Base-by-base conservation (phyloP, 495 filamentous ascomycete genomes). In the Penicillium pulvis region DNA sequence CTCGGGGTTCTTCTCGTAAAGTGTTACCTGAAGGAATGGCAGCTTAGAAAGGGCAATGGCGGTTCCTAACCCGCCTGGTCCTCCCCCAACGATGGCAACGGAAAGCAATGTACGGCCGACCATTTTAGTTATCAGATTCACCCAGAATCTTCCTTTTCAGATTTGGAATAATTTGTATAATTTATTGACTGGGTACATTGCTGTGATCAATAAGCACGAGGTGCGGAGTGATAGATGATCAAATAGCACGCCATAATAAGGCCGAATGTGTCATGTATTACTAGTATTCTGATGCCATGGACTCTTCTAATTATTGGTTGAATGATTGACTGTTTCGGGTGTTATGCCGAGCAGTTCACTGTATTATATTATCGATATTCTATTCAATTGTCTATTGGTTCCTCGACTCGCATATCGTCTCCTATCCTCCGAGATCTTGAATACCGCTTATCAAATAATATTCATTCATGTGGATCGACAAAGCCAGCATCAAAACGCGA, bases 1-100 rank as follows among this genome's bases (percentile, higher is more conserved):
- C 54, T 77, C 71, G 6, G 55, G 63, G 9, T 76, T 76, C 44
- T 81, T 75, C 53, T 84, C 81, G 48, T 81, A 84, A 10, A 83
- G 64, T 6, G 60, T 74, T 3, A 79, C 67, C 10, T 74, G 58
- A 11, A 81, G 67, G 30, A 79, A 74, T 0, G 79, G 75, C 1
- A 81, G 53, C 41, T 74, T 61, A 1, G 75, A 76, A 20, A 84
- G 70, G 12, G 76, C 77, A 51, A 83, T 83, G 7, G 79, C 80
- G 1, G 79, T 71, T 26, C 71, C 71, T 0, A 84, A 67, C 0
- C 81, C 81, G 8, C 75, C 80, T 1, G 79, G 79, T 0, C 79
- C 79, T 10, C 74, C 75, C 23, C 78, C 77, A 48, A 82, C 71
- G 48, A 81, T 71, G 48, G 74, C 78, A 47, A 76, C 62, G 3